Evolutionary conservation across 2,329 filamentous ascomycete genomes (phyloP), one percentile per base, ranked within the genome.

Genomic region (Mycosphaerella sp.): DNA sequence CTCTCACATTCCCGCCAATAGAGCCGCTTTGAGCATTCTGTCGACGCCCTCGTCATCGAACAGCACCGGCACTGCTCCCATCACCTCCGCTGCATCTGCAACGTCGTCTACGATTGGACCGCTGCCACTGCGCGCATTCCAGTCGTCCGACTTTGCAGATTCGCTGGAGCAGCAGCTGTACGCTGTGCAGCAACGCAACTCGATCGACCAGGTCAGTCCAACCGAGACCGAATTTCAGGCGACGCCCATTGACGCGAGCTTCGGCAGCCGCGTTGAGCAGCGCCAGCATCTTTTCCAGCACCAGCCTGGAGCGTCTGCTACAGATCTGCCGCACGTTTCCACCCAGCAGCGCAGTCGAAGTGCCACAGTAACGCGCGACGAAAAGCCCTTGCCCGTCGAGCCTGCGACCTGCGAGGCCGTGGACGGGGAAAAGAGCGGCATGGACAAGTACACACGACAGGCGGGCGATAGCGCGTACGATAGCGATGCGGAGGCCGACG

Each of bases 401-500:
- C 54, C 54, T 40, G 53, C 42, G 11, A 29, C 17, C 29, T 9
- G 23, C 32, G 44, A 45, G 23, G 48, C 43, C 14, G 17, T 38
- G 11, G 31, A 48, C 43, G 45, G 44, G 43, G 45, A 43, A 4
- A 29, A 29, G 44, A 45, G 29, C 48, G 63, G 51, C 36, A 68
- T 69, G 66, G 66, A 69, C 57, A 66, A 66, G 48, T 69, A 68
- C 55, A 60, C 59, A 29, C 58, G 58, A 45, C 64, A 66, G 45
- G 64, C 63, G 12, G 66, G 64, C 17, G 66, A 68, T 41, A 58
- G 62, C 55, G 49, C 83, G 57, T 90, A 89, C 71, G 83, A 87
- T 70, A 87, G 89, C 73, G 81, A 84, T 29, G 89, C 83, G 62
- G 87, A 89, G 68, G 86, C 85, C 64, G 87, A 89, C 73, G 87